phyloP scores from a whole-genome alignment of 164 flowering plant species.

The Vitis rupestris region DNA sequence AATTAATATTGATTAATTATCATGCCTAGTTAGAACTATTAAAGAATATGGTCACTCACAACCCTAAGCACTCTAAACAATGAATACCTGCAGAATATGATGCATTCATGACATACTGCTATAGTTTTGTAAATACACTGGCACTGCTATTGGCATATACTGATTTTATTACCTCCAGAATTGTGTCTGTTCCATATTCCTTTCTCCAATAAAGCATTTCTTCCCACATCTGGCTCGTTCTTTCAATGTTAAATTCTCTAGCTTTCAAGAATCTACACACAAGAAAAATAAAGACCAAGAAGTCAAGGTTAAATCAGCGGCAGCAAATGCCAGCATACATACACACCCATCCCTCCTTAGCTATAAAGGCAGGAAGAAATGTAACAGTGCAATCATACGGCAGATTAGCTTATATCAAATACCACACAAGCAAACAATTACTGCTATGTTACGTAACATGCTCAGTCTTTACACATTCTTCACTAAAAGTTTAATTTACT shows the following conservation, averaged over 20 bases:
- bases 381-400: neutral
- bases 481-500: too few relatives aligned
- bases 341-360: neutral
- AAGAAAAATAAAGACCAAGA: neutral
- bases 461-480: neutral
- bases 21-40: too few relatives aligned
- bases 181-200: slow-evolving; percentile 83
- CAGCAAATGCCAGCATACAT: neutral
- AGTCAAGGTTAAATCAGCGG: neutral
- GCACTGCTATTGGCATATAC: neutral
- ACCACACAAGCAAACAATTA: neutral
- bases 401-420: too few relatives aligned
- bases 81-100: neutral
- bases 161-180: slow-evolving; percentile 61
- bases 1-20: neutral
- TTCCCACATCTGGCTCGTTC: slow-evolving; percentile 84
- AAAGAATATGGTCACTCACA: too few relatives aligned
- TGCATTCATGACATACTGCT: neutral
- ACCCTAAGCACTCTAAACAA: too few relatives aligned
- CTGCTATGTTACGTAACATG: neutral
- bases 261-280: slow-evolving; percentile 82
- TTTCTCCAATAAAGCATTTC: slow-evolving; percentile 94
- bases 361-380: too few relatives aligned
- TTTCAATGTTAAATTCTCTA: slow-evolving; percentile 72
- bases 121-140: neutral